A percentile compares a stretch with the other conserved stretches of the same genome.
Conservation (phyloP, 176 grass and related monocot species). For the Zea mays region Zm-B73-REFERENCE-NAM-5.0 NC_050099.1:130375501-130376000, state of each 20-base stretch:
- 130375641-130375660: neutral
- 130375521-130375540: no score
- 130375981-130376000: neutral
- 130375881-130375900: neutral
- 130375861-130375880: neutral
- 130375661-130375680: slow-evolving; percentile 15
- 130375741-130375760: neutral
- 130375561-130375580: no score
- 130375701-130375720: neutral
- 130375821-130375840: neutral
- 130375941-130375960: neutral
- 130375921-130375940: neutral
- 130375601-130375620: no score
- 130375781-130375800: neutral
- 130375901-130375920: no score
- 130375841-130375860: neutral
- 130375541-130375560: no score
- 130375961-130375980: neutral
- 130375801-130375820: neutral
- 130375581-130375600: no score
- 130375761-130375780: slow-evolving; percentile 21
- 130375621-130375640: no score
- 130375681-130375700: neutral
- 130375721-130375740: neutral
- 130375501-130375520: no score